Conservation (phyloP, 2,329 filamentous ascomycete genomes). For the Volutella citrinella region DNA sequence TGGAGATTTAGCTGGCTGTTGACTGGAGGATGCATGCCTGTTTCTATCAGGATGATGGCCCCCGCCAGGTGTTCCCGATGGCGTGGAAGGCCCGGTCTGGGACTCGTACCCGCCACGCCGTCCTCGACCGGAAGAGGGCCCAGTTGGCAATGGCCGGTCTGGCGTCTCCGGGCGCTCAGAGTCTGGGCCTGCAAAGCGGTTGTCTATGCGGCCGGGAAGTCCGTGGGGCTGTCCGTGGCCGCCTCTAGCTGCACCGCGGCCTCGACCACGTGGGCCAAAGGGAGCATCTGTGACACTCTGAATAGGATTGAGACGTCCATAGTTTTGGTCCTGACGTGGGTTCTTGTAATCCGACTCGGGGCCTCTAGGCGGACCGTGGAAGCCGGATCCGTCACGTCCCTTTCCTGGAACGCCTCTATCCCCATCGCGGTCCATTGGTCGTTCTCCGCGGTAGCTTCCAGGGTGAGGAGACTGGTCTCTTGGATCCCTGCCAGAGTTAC, state of each 20-base stretch:
- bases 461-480: conserved; percentile 31
- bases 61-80: conserved; percentile 22
- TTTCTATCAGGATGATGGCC: conserved; percentile 40
- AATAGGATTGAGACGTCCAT: conserved; percentile 58
- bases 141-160: conserved; percentile 52
- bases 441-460: conserved; percentile 30
- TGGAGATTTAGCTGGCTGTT: too few relatives aligned
- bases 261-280: conserved; percentile 54
- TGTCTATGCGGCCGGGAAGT: conserved; percentile 39
- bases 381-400: conserved; percentile 34
- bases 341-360: conserved; percentile 50
- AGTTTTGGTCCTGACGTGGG: conserved; percentile 57
- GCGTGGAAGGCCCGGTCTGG: conserved; percentile 27
- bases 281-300: conserved; percentile 47
- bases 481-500: conserved; percentile 27
- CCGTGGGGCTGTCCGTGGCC: conserved; percentile 32
- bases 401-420: conserved; percentile 34
- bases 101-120: conserved; percentile 44
- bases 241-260: conserved; percentile 40
- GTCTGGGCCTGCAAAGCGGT: conserved; percentile 40
- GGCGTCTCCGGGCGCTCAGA: conserved; percentile 41
- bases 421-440: conserved; percentile 38
- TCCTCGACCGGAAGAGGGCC: conserved; percentile 48
- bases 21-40: conserved; percentile 37
- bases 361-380: conserved; percentile 38